phyloP scores from a whole-genome alignment of 148 eudicot genomes.

The Rhododendron ferrugineum region DNA sequence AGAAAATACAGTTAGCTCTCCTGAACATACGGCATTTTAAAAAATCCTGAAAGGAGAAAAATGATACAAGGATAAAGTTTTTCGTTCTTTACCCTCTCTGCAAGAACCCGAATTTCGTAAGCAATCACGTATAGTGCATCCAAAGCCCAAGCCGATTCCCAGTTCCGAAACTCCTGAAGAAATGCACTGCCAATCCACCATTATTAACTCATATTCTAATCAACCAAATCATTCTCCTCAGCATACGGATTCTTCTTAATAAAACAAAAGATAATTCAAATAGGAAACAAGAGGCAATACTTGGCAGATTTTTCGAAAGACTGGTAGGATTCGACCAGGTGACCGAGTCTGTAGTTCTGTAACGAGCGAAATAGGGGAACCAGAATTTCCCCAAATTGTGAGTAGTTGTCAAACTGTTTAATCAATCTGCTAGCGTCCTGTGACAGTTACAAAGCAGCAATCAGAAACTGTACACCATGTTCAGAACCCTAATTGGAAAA shows the following conservation, averaged over 20 bases:
- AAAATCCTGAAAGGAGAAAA: background rate
- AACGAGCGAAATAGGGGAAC: conserved; percentile 64
- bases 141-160: conserved; percentile 98
- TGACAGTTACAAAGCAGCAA: conserved; percentile 2
- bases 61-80: background rate
- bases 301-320: conserved; percentile 87
- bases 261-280: background rate
- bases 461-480: background rate
- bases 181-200: conserved; percentile 58
- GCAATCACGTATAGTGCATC: conserved; percentile 72
- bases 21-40: background rate
- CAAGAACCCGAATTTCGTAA: conserved; percentile 91
- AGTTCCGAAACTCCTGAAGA: conserved; percentile 89
- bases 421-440: conserved; percentile 76
- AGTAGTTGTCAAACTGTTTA: conserved; percentile 42
- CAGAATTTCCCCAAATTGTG: conserved; percentile 55
- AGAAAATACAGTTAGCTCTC: background rate
- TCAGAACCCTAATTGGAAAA: conserved; percentile 16
- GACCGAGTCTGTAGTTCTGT: conserved; percentile 65
- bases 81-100: conserved; percentile 62
- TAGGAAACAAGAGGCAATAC: conserved; percentile 27
- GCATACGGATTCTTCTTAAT: background rate
- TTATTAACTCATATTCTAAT: conserved; percentile 12
- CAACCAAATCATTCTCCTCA: background rate
- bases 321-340: conserved; percentile 65